These are phyloP conservation scores for Fusarium sp. DNA, from an alignment of 2,329 filamentous ascomycete genomes.

Conservation along the genomic window DNA sequence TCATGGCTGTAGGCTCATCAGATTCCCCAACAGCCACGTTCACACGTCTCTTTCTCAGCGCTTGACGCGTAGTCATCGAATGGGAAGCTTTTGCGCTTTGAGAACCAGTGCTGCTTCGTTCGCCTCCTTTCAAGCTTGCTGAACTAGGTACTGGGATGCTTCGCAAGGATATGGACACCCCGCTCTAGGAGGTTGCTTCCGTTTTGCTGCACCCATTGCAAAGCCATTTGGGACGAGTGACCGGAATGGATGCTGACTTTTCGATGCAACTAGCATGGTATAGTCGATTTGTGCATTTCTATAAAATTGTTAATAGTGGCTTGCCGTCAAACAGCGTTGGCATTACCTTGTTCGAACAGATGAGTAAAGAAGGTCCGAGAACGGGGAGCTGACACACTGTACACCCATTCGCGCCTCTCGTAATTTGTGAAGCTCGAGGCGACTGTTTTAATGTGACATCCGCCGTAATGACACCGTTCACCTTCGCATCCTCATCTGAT, in stretches of 20 bases:
- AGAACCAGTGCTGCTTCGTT: neutral
- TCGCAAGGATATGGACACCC: constrained; percentile 26
- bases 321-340: neutral
- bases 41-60: constrained; percentile 1
- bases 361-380: constrained; percentile 56
- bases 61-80: neutral
- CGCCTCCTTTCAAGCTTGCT: neutral
- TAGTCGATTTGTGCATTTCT: constrained; percentile 56
- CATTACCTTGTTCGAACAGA: constrained; percentile 62
- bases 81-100: constrained; percentile 4
- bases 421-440: constrained; percentile 48
- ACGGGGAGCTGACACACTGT: constrained; percentile 59
- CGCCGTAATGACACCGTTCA: constrained; percentile 11
- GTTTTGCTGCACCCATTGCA: constrained; percentile 54
- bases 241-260: constrained; percentile 47
- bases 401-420: constrained; percentile 57
- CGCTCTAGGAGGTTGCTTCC: constrained; percentile 41
- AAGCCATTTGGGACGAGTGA: constrained; percentile 51
- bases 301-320: constrained; percentile 18
- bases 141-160: neutral
- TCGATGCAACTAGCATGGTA: constrained; percentile 61
- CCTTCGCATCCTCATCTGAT: constrained; percentile 6
- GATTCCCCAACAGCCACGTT: neutral
- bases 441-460: constrained; percentile 41
- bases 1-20: neutral